A percentile compares a stretch with the other conserved stretches of the same genome.
Conservation (phyloP, 176 grass and related monocot genomes). For the Typha latifolia region DNA sequence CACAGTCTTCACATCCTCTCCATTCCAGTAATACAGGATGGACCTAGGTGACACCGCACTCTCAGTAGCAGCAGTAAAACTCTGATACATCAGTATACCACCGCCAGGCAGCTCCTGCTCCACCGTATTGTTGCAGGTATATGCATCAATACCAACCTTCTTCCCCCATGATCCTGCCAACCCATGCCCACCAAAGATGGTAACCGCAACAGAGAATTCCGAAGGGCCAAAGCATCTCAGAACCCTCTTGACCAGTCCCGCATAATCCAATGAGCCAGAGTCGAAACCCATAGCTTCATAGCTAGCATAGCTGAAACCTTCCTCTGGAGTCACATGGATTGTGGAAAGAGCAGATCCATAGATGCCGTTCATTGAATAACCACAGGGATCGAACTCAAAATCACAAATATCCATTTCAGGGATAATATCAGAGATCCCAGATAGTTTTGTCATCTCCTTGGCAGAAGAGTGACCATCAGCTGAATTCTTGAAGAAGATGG, state of each 20-base stretch:
- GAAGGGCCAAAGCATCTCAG: slow-evolving; percentile 48
- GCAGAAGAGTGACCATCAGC: slow-evolving; percentile 36
- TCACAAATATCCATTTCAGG: slow-evolving; percentile 76
- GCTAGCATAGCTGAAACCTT: slow-evolving; percentile 76
- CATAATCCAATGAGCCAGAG: slow-evolving; percentile 20
- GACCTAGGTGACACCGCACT: slow-evolving; percentile 34
- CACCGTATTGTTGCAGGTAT: slow-evolving; percentile 34
- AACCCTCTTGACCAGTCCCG: slow-evolving; percentile 48
- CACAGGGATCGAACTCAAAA: slow-evolving; percentile 62
- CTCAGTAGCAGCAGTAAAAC: slow-evolving; percentile 25
- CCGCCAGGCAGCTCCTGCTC: slow-evolving; percentile 40
- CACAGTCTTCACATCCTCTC: slow-evolving; percentile 11
- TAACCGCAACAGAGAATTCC: slow-evolving; percentile 60
- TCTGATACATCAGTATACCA: slow-evolving; percentile 48
- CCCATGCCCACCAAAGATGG: slow-evolving; percentile 39
- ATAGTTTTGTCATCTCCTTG: slow-evolving; percentile 60
- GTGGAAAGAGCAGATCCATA: slow-evolving; percentile 41
- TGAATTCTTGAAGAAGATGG: slow-evolving; percentile 59
- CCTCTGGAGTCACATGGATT: slow-evolving; percentile 72
- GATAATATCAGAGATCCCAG: slow-evolving; percentile 56
- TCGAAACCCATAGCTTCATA: slow-evolving; percentile 62
- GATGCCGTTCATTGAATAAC: slow-evolving; percentile 76
- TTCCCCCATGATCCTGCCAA: slow-evolving; percentile 35
- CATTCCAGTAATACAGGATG: slow-evolving; percentile 44
- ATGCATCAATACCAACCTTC: slow-evolving; percentile 25